phyloP scores from a whole-genome alignment of 768 basidiomycete genomes.

The Mycena vitilis region DNA sequence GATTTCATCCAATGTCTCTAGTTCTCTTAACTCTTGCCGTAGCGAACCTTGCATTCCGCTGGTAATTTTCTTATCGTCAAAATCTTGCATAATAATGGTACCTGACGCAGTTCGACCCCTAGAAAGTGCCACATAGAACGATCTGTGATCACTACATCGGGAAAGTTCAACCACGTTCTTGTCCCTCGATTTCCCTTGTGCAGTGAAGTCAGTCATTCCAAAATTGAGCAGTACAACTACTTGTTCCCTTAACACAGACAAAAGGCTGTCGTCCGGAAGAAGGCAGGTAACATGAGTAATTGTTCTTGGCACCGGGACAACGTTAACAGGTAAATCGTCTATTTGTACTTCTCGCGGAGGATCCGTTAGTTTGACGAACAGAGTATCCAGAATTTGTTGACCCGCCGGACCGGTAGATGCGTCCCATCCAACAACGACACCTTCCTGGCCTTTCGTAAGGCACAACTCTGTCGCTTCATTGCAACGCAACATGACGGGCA shows the following conservation, averaged over 20 bases:
- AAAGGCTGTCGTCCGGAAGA: background rate
- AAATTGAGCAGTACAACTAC: background rate
- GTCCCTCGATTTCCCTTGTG: constrained; percentile 1
- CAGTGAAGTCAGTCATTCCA: constrained; percentile 5
- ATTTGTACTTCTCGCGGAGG: background rate
- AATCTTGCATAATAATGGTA: background rate
- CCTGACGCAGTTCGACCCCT: background rate
- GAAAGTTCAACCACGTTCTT: background rate
- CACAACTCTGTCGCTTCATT: constrained; percentile 5
- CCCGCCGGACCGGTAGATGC: background rate
- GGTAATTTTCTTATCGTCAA: background rate
- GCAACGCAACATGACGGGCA: constrained; percentile 1
- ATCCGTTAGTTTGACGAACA: background rate
- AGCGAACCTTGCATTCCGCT: constrained; percentile 5
- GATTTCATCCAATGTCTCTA: constrained; percentile 5
- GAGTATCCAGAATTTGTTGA: background rate
- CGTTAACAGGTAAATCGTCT: background rate
- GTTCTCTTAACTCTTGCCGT: background rate
- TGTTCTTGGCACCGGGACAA: background rate
- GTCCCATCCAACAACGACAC: background rate
- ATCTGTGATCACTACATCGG: background rate
- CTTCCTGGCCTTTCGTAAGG: constrained; percentile 8
- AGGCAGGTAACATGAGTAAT: background rate
- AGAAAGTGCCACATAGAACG: constrained; percentile 2
- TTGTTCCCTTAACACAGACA: background rate